Conservation (phyloP, 495 filamentous ascomycete species). For the Gamarada debralockiae region DNA sequence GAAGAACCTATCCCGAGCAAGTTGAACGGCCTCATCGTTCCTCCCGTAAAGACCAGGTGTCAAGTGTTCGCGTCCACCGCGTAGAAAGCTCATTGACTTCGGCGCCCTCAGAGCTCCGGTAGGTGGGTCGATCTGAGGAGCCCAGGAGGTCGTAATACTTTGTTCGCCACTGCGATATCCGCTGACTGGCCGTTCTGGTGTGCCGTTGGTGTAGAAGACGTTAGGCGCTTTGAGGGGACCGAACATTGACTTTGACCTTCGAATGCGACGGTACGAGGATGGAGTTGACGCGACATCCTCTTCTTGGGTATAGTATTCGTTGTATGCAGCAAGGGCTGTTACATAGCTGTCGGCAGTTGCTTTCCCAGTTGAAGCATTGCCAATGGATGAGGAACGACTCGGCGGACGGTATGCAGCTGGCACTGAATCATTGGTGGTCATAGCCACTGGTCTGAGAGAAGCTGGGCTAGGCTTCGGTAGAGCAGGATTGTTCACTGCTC, state of each 20-base stretch:
- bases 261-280: slow-evolving; percentile 71
- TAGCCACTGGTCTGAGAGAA: slow-evolving; percentile 15
- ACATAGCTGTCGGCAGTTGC: slow-evolving; percentile 31
- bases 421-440: slow-evolving; percentile 21
- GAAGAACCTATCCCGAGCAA: slow-evolving; percentile 44
- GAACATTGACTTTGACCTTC: slow-evolving; percentile 72
- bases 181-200: slow-evolving; percentile 10
- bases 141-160: slow-evolving; percentile 18
- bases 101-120: slow-evolving; percentile 24
- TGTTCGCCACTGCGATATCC: background rate
- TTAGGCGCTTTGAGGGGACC: slow-evolving; percentile 42
- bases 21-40: slow-evolving; percentile 43
- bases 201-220: slow-evolving; percentile 24
- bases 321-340: slow-evolving; percentile 30
- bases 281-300: slow-evolving; percentile 60
- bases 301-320: slow-evolving; percentile 51
- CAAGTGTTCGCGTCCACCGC: slow-evolving; percentile 28
- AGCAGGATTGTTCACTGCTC: slow-evolving; percentile 16
- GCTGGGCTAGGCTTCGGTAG: slow-evolving; percentile 2
- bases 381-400: slow-evolving; percentile 31
- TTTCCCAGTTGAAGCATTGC: slow-evolving; percentile 31
- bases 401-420: slow-evolving; percentile 23
- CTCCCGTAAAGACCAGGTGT: slow-evolving; percentile 24
- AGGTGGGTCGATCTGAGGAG: slow-evolving; percentile 8
- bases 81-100: slow-evolving; percentile 63